These are phyloP conservation scores for Hypoxylon lienhwacheense DNA, from an alignment of 495 filamentous ascomycete species.

Conservation along the genomic window DNA sequence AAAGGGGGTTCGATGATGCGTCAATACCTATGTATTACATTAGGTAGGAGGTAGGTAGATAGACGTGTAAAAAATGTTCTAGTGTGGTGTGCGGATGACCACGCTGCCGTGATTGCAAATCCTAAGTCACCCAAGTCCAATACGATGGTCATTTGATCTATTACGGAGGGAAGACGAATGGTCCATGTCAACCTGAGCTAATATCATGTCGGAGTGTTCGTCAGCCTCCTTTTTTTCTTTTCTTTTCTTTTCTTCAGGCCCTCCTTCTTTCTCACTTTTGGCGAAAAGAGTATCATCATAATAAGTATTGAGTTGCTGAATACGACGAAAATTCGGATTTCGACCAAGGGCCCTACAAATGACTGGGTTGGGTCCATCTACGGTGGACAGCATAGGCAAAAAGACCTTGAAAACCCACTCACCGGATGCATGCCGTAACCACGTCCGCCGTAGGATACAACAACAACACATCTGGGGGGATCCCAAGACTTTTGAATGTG, in stretches of 20 bases:
- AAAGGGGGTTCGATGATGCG: neutral
- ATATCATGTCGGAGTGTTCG: slow-evolving; percentile 19
- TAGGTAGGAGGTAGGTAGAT: slow-evolving; percentile 13
- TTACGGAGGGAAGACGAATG: slow-evolving; percentile 4
- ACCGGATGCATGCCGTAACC: slow-evolving; percentile 22
- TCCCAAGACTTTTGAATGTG: slow-evolving; percentile 18
- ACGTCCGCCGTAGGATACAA: slow-evolving; percentile 11
- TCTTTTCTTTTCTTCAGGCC: too few species aligned
- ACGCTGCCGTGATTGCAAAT: slow-evolving; percentile 2
- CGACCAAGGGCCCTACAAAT: slow-evolving; percentile 7
- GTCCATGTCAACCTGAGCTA: slow-evolving; percentile 5
- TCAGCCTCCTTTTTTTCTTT: slow-evolving; percentile 24
- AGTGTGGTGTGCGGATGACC: too few species aligned
- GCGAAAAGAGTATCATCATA: too few species aligned
- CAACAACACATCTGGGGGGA: slow-evolving; percentile 13
- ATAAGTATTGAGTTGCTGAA: neutral
- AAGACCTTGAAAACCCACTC: slow-evolving; percentile 19
- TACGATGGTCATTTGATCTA: slow-evolving; percentile 13
- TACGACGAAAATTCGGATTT: slow-evolving; percentile 7
- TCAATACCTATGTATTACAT: too few species aligned
- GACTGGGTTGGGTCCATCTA: slow-evolving; percentile 19
- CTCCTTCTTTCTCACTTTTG: too few species aligned
- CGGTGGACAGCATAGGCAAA: slow-evolving; percentile 13
- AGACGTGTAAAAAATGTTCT: too few species aligned
- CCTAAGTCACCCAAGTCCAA: neutral